Percentiles rank a stretch among this genome's conserved stretches.
These are phyloP conservation scores for Boletus subcaerulescens DNA, from an alignment of 768 basidiomycete species.

Conservation along the genomic window DNA sequence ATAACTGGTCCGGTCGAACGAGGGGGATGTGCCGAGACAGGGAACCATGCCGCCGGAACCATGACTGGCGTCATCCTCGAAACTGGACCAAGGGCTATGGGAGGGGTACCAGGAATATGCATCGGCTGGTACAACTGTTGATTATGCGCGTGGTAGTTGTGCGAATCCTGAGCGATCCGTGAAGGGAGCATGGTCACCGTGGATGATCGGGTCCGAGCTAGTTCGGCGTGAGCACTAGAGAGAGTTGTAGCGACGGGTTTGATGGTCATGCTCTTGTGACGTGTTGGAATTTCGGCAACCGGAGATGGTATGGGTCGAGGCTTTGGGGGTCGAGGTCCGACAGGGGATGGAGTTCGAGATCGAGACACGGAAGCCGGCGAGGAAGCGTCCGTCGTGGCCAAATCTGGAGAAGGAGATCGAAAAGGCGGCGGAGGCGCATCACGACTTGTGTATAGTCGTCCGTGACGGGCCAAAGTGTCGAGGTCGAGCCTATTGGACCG, in stretches of 20 bases:
- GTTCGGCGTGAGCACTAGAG: slow-evolving; percentile 20
- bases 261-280: slow-evolving; percentile 32
- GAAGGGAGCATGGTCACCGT: slow-evolving; percentile 27
- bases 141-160: slow-evolving; percentile 31
- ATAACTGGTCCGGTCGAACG: slow-evolving; percentile 14
- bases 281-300: slow-evolving; percentile 24
- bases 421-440: slow-evolving; percentile 29
- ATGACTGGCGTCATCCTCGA: slow-evolving; percentile 3
- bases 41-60: slow-evolving; percentile 17
- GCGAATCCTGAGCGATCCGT: slow-evolving; percentile 27
- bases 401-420: slow-evolving; percentile 27
- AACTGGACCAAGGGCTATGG: slow-evolving; percentile 1
- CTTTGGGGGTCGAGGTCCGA: slow-evolving; percentile 45
- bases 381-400: slow-evolving; percentile 4
- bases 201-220: slow-evolving; percentile 27
- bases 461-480: slow-evolving; percentile 8
- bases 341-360: slow-evolving; percentile 47
- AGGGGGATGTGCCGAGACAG: slow-evolving; percentile 6
- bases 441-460: slow-evolving; percentile 23
- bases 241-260: slow-evolving; percentile 20
- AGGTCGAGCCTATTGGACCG: slow-evolving; percentile 20
- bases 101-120: slow-evolving; percentile 24
- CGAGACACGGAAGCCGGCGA: slow-evolving; percentile 30
- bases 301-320: slow-evolving; percentile 31
- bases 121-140: slow-evolving; percentile 33